phyloP scores from a whole-genome alignment of 2,329 filamentous ascomycete genomes.

The Xylariaceae sp. region DNA sequence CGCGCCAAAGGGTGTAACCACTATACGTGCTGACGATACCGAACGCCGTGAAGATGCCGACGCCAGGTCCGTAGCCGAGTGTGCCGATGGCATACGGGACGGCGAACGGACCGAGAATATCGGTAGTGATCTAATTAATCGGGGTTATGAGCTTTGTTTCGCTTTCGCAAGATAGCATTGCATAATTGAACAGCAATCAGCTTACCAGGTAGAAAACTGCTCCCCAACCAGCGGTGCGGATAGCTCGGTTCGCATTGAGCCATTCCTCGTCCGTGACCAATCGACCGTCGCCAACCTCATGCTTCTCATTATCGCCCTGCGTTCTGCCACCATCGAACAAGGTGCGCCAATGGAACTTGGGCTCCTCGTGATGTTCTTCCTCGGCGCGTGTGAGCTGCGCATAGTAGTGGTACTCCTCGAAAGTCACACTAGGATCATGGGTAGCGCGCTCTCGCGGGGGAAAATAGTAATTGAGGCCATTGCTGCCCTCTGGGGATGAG shows the following conservation, averaged over 20 bases:
- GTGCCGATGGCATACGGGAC: conserved; percentile 28
- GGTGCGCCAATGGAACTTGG: neutral
- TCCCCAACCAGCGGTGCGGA: conserved; percentile 43
- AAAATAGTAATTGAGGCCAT: no score
- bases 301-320: conserved; percentile 1
- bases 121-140: conserved; percentile 39
- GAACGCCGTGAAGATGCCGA: conserved; percentile 44
- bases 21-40: conserved; percentile 39
- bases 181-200: no score
- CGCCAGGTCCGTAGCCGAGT: conserved; percentile 39
- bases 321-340: neutral
- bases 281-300: neutral
- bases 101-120: conserved; percentile 43
- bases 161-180: no score
- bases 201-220: conserved; percentile 41
- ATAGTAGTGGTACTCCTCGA: neutral
- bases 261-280: conserved; percentile 40
- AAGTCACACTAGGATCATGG: no score
- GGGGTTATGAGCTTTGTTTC: neutral
- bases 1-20: conserved; percentile 43
- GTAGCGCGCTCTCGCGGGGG: no score
- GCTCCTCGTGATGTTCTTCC: neutral
- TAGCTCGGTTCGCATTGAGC: conserved; percentile 42
- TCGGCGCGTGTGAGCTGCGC: neutral
- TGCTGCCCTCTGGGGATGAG: no score